A percentile compares a stretch with the other conserved stretches of the same genome.
Conservation (phyloP, 495 filamentous ascomycete species). For the Filosporella fistucella region DNA sequence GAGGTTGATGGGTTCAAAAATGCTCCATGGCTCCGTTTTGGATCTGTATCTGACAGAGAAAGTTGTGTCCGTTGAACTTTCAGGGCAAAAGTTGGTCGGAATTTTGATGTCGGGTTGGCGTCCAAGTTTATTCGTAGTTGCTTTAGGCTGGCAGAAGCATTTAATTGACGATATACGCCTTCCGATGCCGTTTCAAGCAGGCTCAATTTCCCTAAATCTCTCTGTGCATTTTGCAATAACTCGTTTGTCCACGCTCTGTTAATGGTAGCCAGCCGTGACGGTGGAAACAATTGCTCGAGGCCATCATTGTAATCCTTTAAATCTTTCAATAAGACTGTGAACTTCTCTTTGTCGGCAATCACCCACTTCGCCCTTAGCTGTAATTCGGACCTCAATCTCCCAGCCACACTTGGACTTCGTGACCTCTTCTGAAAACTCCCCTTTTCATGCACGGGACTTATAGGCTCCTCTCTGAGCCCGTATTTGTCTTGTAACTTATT, state of each 20-base stretch:
- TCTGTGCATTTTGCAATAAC: too few relatives aligned
- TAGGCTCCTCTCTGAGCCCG: slow-evolving; percentile 25
- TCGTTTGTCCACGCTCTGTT: too few relatives aligned
- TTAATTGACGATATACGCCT: too few relatives aligned
- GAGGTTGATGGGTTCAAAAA: slow-evolving; percentile 18
- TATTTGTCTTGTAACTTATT: slow-evolving; percentile 33
- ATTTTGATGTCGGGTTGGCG: slow-evolving; percentile 22
- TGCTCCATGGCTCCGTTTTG: slow-evolving; percentile 17
- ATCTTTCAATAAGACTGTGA: slow-evolving; percentile 28
- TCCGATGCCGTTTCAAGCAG: too few relatives aligned
- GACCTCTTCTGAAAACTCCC: neutral
- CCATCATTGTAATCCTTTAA: slow-evolving; percentile 36
- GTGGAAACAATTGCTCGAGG: slow-evolving; percentile 32
- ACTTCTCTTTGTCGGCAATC: slow-evolving; percentile 35
- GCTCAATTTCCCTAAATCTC: too few relatives aligned
- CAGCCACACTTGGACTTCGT: slow-evolving; percentile 2
- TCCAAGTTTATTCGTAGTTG: slow-evolving; percentile 35
- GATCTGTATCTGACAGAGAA: slow-evolving; percentile 4
- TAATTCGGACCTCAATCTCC: slow-evolving; percentile 21
- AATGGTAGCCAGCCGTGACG: slow-evolving; percentile 23
- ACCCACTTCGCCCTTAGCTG: slow-evolving; percentile 31
- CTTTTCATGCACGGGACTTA: slow-evolving; percentile 7
- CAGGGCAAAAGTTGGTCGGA: slow-evolving; percentile 27
- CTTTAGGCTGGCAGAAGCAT: too few relatives aligned
- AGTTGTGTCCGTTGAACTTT: slow-evolving; percentile 21